A percentile compares a stretch with the other conserved stretches of the same genome.
Conservation (phyloP, 1,139 yeast genomes). For the Candida tunisiensis region DNA sequence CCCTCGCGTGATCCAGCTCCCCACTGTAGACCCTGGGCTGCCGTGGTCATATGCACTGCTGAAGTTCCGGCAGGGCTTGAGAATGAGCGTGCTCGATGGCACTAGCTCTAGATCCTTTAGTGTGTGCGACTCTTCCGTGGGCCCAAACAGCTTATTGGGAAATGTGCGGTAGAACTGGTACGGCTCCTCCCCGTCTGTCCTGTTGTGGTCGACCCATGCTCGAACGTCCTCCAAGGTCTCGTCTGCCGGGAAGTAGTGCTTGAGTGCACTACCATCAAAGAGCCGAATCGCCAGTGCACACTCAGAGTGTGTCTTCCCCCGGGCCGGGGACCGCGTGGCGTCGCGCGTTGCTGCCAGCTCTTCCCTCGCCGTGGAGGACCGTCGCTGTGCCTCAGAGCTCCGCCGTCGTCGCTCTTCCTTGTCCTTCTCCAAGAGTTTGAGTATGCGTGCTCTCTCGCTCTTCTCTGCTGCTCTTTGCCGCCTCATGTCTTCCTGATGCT, state of each 20-base stretch:
- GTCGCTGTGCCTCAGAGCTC: too few relatives aligned
- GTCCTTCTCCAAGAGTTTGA: constrained; percentile 33
- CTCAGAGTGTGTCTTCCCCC: constrained; percentile 5
- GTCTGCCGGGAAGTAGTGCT: constrained; percentile 24
- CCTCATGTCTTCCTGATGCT: constrained; percentile 4
- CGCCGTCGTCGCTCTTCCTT: constrained; percentile 25
- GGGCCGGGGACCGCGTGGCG: constrained; percentile 6
- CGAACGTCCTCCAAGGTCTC: constrained; percentile 39
- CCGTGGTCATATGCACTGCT: constrained; percentile 13
- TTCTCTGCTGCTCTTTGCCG: constrained; percentile 4
- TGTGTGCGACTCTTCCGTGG: constrained; percentile 28
- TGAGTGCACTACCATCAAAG: constrained; percentile 36
- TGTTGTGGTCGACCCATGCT: constrained; percentile 39
- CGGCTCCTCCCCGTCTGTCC: constrained; percentile 31
- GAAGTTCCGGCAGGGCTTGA: constrained; percentile 30
- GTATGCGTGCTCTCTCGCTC: constrained; percentile 38
- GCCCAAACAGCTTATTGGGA: constrained; percentile 27
- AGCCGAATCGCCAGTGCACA: constrained; percentile 35
- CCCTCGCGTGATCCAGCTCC: constrained; percentile 8
- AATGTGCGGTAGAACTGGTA: constrained; percentile 30
- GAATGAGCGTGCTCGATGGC: constrained; percentile 51
- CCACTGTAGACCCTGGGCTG: constrained; percentile 5
- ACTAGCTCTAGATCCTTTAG: constrained; percentile 32
- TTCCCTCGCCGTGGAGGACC: not conserved
- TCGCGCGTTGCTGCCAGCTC: constrained; percentile 3